phyloP scores from a whole-genome alignment of 257 asterid species.

The Nicotiana noctiflora region DNA sequence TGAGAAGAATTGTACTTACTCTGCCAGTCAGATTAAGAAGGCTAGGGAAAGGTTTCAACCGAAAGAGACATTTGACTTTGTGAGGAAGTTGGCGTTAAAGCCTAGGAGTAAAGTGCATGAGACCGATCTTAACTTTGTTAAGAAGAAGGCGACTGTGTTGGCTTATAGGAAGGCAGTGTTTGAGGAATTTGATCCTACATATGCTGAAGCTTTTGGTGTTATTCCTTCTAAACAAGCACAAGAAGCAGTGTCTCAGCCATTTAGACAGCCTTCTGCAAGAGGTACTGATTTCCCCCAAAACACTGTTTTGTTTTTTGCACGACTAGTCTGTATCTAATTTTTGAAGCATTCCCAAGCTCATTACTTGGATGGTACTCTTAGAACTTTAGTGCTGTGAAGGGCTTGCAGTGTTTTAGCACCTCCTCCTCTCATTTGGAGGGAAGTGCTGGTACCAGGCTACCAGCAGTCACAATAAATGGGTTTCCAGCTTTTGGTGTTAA shows the following conservation, averaged over 20 bases:
- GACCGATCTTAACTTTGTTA: slow-evolving; percentile 37
- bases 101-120: slow-evolving; percentile 34
- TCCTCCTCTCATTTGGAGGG: background rate
- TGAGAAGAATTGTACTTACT: slow-evolving; percentile 52
- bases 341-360: background rate
- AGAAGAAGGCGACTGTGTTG: slow-evolving; percentile 59
- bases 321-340: background rate
- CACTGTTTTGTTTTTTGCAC: background rate
- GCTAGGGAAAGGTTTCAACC: slow-evolving; percentile 61
- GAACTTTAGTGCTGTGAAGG: background rate
- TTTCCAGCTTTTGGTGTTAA: too few species aligned
- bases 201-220: slow-evolving; percentile 88
- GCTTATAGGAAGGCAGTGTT: slow-evolving; percentile 62
- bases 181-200: slow-evolving; percentile 89
- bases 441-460: background rate
- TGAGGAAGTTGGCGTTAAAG: slow-evolving; percentile 46
- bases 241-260: slow-evolving; percentile 37
- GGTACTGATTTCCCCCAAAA: slow-evolving; percentile 33
- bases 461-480: background rate
- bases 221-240: slow-evolving; percentile 36
- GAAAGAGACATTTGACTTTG: slow-evolving; percentile 43
- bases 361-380: background rate
- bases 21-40: slow-evolving; percentile 56
- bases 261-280: slow-evolving; percentile 40
- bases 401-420: background rate